Evolutionary conservation across 306 rosid species (phyloP), one percentile per base, ranked within the genome.

Genomic region (Ormosia emarginata): DNA sequence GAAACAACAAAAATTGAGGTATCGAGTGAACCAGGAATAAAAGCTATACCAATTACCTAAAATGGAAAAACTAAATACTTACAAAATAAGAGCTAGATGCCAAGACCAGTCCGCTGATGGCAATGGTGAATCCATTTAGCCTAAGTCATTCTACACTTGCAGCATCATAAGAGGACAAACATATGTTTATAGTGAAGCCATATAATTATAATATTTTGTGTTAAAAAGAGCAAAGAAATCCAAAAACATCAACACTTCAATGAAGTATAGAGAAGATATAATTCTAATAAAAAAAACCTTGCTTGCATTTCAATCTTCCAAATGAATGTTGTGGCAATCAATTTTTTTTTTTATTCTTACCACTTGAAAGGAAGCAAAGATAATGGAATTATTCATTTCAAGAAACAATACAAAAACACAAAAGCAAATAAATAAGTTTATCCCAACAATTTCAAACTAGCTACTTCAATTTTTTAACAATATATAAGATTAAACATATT

Each of bases 81-180:
- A 91, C 98, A 81, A 90, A 79, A 82, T 93, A 93, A 65, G 91
- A 85, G 43, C 90, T 91, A 67, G 88, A 52, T 50, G 89, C 85
- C 71, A 91, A 72, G 82, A 63, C 63, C 65, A 90, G 55, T 7
- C 79, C 86, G n/a, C n/a, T n/a, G n/a, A n/a, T n/a, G n/a, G n/a
- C n/a, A n/a, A n/a, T n/a, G n/a, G n/a, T n/a, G n/a, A n/a, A n/a
- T n/a, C n/a, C n/a, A n/a, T n/a, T n/a, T n/a, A n/a, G n/a, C n/a
- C n/a, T n/a, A n/a, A n/a, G 75, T 86, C 89, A 82, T 88, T 89
- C 92, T 52, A 88, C 74, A 83, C 72, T 94, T 91, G 86, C 82
- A 83, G 68, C 47, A 89, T 49, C 70, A 86, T 52, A 37, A 70
- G 46, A 63, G 66, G 56, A 36, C 79, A 65, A 29, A 61, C 17